These are phyloP conservation scores for Hypoxylon sp. DNA, from an alignment of 2,329 filamentous ascomycete genomes.

Conservation along the genomic window DNA sequence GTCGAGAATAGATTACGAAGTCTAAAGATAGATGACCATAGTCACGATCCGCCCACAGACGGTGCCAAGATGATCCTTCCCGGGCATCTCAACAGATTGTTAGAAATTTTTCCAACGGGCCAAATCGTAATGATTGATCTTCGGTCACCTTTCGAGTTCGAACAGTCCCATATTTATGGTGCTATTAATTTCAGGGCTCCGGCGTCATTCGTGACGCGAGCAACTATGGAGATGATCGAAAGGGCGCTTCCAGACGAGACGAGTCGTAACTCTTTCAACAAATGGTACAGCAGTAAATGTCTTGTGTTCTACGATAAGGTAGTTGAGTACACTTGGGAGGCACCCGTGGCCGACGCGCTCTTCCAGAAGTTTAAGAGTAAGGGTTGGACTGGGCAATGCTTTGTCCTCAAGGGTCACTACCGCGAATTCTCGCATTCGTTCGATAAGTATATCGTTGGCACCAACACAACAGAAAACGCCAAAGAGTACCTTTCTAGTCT, in stretches of 20 bases:
- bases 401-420: constrained; percentile 70
- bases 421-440: constrained; percentile 69
- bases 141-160: constrained; percentile 63
- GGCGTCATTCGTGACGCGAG: constrained; percentile 63
- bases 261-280: constrained; percentile 63
- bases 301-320: constrained; percentile 69
- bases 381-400: constrained; percentile 67
- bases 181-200: constrained; percentile 68
- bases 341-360: constrained; percentile 64
- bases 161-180: constrained; percentile 66
- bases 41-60: constrained; percentile 50
- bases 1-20: constrained; percentile 63
- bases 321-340: constrained; percentile 66
- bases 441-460: constrained; percentile 64
- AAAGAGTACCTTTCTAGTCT: constrained; percentile 60
- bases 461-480: constrained; percentile 60
- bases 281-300: constrained; percentile 64
- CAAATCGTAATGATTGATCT: constrained; percentile 67
- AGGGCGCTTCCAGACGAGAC: constrained; percentile 65
- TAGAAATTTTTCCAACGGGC: constrained; percentile 65
- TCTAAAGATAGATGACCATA: constrained; percentile 59
- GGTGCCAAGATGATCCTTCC: constrained; percentile 66
- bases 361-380: constrained; percentile 62
- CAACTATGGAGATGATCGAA: constrained; percentile 67
- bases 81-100: constrained; percentile 64